Conservation (phyloP, 257 asterid genomes). For the Fraxinus americana region DNA sequence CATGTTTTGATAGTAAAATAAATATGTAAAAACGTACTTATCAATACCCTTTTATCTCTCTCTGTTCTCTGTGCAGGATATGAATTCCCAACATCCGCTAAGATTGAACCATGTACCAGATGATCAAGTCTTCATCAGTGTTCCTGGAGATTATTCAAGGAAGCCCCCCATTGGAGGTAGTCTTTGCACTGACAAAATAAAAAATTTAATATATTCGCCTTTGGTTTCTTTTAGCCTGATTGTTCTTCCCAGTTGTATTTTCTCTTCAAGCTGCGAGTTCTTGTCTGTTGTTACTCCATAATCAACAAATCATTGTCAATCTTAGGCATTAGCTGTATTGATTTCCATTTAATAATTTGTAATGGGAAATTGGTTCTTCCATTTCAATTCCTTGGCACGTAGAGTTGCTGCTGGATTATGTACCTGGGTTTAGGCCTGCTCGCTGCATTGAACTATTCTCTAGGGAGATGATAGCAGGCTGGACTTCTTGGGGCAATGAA, state of each 20-base stretch:
- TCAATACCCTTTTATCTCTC: slow-evolving; percentile 9
- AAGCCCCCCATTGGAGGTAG: slow-evolving; percentile 94
- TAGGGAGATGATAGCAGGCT: slow-evolving; percentile 73
- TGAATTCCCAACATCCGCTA: slow-evolving; percentile 31
- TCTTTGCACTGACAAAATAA: neutral
- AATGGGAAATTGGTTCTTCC: neutral
- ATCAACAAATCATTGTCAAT: neutral
- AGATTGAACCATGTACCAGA: slow-evolving; percentile 45
- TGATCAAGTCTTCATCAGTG: slow-evolving; percentile 68
- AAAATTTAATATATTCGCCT: neutral
- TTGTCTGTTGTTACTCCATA: neutral
- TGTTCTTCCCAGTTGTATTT: neutral
- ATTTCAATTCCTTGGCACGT: slow-evolving; percentile 1
- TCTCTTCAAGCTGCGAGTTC: neutral
- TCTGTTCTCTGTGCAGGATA: slow-evolving; percentile 51
- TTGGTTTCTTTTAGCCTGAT: neutral
- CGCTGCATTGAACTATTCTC: slow-evolving; percentile 83
- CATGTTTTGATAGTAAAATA: too few species aligned
- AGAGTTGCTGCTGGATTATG: slow-evolving; percentile 72
- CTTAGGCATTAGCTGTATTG: neutral
- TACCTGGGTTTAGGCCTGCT: slow-evolving; percentile 53
- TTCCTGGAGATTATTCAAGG: slow-evolving; percentile 96
- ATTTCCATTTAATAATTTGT: neutral
- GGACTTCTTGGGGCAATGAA: slow-evolving; percentile 92
- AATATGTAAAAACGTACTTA: too few species aligned